A percentile compares a stretch with the other conserved stretches of the same genome.
Evolutionary conservation across 1,139 yeast genomes (phyloP).

Genomic region (Meyerozyma elateridarum): DNA sequence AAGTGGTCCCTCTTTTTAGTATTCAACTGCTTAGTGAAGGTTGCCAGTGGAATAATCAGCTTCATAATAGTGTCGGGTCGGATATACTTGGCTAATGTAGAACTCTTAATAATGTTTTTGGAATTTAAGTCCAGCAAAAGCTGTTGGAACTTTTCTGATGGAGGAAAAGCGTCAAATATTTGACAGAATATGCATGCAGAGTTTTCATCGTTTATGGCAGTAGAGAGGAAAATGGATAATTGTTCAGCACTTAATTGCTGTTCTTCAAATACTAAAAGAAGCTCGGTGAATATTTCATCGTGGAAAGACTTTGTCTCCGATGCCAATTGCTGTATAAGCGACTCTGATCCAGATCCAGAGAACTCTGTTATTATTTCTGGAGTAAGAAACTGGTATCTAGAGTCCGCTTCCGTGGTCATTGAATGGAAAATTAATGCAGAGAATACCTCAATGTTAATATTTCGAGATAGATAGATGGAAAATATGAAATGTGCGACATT

Average conservation of each 20-base stretch:
- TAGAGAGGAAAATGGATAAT: constrained; percentile 24
- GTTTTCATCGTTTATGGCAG: constrained; percentile 29
- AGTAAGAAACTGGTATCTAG: neutral
- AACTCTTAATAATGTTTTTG: constrained; percentile 29
- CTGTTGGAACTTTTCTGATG: constrained; percentile 21
- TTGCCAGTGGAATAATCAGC: constrained; percentile 36
- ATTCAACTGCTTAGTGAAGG: constrained; percentile 37
- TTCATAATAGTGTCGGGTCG: constrained; percentile 33
- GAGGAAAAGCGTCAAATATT: constrained; percentile 42
- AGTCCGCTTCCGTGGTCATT: constrained; percentile 1
- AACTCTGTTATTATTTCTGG: neutral
- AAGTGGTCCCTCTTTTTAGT: constrained; percentile 47
- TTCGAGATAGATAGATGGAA: neutral
- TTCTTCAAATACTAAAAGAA: constrained; percentile 29
- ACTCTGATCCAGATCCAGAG: neutral
- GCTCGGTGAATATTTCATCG: constrained; percentile 29
- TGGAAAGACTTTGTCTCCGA: neutral
- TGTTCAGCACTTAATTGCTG: constrained; percentile 19
- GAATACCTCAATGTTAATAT: neutral
- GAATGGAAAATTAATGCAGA: too few species aligned
- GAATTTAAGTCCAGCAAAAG: constrained; percentile 25
- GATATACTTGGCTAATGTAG: constrained; percentile 34
- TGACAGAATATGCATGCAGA: constrained; percentile 40
- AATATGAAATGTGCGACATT: neutral
- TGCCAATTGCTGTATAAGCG: neutral